phyloP scores from a whole-genome alignment of 139 green algal genomes.

The Chlamydomonas schloesseri region DNA sequence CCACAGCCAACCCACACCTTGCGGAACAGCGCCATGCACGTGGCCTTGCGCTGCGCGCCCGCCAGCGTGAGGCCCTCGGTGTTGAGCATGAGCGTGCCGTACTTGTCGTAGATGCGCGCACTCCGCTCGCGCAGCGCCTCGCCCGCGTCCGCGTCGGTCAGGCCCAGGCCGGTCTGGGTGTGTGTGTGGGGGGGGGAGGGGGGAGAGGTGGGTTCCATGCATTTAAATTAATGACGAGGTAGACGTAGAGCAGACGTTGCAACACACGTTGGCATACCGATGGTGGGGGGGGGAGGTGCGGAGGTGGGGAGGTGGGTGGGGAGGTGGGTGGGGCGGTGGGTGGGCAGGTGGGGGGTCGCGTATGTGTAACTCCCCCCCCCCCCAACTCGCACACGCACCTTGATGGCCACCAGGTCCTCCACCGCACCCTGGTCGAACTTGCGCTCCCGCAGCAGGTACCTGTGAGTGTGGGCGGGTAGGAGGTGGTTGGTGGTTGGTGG shows the following conservation, averaged over 20 bases:
- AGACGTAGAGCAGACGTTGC: no score
- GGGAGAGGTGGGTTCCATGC: no score
- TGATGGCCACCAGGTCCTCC: slow-evolving; percentile 91
- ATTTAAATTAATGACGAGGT: no score
- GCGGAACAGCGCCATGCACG: slow-evolving; percentile 85
- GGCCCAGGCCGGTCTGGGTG: slow-evolving; percentile 54
- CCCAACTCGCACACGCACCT: slow-evolving; percentile 47
- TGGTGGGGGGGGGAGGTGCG: no score
- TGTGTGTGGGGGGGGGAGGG: no score
- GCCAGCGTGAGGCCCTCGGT: slow-evolving; percentile 74
- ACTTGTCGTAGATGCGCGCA: slow-evolving; percentile 91
- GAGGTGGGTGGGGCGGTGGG: no score
- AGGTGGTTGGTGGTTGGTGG: no score
- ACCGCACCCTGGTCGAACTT: slow-evolving; percentile 93
- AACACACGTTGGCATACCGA: no score
- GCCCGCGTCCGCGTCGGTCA: slow-evolving; percentile 81
- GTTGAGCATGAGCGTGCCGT: slow-evolving; percentile 89
- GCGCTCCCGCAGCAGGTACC: slow-evolving; percentile 91
- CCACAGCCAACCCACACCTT: slow-evolving; percentile 67
- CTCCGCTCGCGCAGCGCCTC: slow-evolving; percentile 87
- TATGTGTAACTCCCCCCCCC: no score
- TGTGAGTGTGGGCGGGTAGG: no score
- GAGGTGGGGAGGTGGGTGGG: no score
- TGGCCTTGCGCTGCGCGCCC: slow-evolving; percentile 90
- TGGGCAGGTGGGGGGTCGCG: no score